phyloP scores from a whole-genome alignment of 2,329 filamentous ascomycete genomes.

The Eutypa lata region DNA sequence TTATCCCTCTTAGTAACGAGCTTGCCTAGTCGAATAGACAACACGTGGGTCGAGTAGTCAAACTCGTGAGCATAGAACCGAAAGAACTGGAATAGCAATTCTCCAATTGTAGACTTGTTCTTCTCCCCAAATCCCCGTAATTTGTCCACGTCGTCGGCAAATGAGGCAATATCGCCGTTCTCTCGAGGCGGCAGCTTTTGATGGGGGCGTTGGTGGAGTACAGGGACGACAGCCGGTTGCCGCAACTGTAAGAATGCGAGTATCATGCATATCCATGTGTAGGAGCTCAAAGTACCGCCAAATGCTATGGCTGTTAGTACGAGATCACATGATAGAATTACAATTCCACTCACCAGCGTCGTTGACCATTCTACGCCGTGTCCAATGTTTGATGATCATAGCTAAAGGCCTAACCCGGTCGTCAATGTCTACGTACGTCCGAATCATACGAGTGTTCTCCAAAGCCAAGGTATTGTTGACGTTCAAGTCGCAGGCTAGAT shows the following conservation, averaged over 20 bases:
- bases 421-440: constrained; percentile 93
- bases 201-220: constrained; percentile 72
- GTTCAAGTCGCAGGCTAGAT: constrained; percentile 94
- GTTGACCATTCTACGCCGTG: constrained; percentile 85
- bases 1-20: constrained; percentile 80
- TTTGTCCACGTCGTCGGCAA: constrained; percentile 80
- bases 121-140: constrained; percentile 70
- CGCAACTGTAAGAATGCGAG: constrained; percentile 92
- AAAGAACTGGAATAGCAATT: constrained; percentile 94
- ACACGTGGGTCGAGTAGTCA: constrained; percentile 77
- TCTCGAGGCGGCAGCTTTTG: constrained; percentile 57
- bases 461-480: constrained; percentile 95
- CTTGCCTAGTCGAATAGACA: constrained; percentile 82
- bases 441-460: constrained; percentile 97
- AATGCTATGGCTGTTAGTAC: constrained; percentile 56
- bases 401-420: constrained; percentile 85
- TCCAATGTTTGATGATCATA: constrained; percentile 98
- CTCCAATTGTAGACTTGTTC: constrained; percentile 79
- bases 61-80: constrained; percentile 92
- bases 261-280: constrained; percentile 99
- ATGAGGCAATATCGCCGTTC: constrained; percentile 69
- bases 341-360: constrained; percentile 72
- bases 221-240: constrained; percentile 77
- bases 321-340: background rate
- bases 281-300: constrained; percentile 92